Evolutionary conservation across 2,329 filamentous ascomycete genomes (phyloP).

Genomic region (Metarhizium sp.): DNA sequence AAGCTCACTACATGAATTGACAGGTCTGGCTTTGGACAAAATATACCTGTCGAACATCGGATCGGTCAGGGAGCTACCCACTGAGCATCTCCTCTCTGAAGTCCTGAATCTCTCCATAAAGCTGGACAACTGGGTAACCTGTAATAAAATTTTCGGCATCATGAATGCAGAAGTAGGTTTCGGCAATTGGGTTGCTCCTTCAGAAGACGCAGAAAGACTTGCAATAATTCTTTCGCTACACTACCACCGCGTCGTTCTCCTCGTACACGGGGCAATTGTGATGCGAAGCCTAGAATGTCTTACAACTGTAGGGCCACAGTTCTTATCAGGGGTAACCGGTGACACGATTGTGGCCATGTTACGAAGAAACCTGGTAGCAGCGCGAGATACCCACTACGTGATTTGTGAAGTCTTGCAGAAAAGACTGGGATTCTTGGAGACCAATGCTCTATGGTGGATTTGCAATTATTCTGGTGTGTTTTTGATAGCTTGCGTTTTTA

Average conservation of each 20-base stretch:
- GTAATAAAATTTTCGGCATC: not conserved
- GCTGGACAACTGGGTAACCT: not conserved
- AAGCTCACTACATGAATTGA: not conserved
- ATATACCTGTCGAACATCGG: not conserved
- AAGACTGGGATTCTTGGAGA: not conserved
- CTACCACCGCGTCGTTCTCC: not conserved
- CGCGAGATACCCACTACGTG: not conserved
- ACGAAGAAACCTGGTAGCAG: not conserved
- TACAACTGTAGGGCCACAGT: not conserved
- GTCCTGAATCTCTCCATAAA: not conserved
- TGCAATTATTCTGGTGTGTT: not conserved
- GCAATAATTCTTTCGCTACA: not conserved
- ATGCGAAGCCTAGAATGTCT: not conserved
- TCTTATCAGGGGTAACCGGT: not conserved
- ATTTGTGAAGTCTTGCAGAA: not conserved
- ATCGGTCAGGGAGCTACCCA: not conserved
- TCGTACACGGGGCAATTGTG: not conserved
- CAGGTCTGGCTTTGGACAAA: not conserved
- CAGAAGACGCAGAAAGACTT: not conserved
- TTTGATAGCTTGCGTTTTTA: not conserved
- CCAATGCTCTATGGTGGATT: not conserved
- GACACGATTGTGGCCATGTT: not conserved
- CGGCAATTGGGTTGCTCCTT: not conserved
- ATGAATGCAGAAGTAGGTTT: not conserved
- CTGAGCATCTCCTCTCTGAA: not conserved